Percentiles rank a stretch among this genome's conserved stretches.
Evolutionary conservation across 1,284 basidiomycete species (phyloP).

Genomic region (Leccinum variabile): DNA sequence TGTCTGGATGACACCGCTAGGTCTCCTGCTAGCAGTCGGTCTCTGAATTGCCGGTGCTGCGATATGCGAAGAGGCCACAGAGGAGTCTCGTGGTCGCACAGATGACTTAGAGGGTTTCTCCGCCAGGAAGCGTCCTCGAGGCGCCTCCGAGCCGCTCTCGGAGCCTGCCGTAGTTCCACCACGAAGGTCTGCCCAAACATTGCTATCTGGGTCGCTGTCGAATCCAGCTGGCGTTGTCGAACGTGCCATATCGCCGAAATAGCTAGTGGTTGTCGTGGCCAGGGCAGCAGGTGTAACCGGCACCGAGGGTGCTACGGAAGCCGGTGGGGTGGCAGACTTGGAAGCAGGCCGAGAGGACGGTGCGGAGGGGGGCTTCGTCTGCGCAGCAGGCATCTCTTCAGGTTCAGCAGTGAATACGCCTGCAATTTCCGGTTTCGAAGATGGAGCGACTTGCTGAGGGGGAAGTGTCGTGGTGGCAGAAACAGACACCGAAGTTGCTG

Average conservation of each 20-base stretch:
- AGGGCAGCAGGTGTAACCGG: constrained; percentile 25
- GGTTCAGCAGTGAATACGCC: constrained; percentile 31
- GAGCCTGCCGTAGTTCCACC: background rate
- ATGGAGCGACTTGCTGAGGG: constrained; percentile 8
- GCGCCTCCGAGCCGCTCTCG: no score
- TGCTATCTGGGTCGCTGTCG: constrained; percentile 25
- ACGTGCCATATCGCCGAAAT: constrained; percentile 32
- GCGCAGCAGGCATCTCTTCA: constrained; percentile 24
- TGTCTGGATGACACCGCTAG: constrained; percentile 25
- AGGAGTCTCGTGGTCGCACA: no score
- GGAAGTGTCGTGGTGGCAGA: constrained; percentile 15
- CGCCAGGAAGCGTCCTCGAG: no score
- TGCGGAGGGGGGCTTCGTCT: constrained; percentile 3
- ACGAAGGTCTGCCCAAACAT: constrained; percentile 33
- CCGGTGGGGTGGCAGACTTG: constrained; percentile 15
- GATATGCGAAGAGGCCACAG: constrained; percentile 23
- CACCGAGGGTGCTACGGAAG: background rate
- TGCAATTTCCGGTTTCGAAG: constrained; percentile 13
- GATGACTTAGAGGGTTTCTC: no score
- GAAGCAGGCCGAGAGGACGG: constrained; percentile 20
- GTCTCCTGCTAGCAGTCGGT: constrained; percentile 25
- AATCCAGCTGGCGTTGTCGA: constrained; percentile 27
- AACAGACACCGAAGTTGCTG: constrained; percentile 14
- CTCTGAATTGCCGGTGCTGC: constrained; percentile 19
- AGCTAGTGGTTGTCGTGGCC: constrained; percentile 5